Evolutionary conservation across 2,329 filamentous ascomycete species (phyloP), one percentile per base, ranked within the genome.

Genomic region (Gaeumannomyces tritici): DNA sequence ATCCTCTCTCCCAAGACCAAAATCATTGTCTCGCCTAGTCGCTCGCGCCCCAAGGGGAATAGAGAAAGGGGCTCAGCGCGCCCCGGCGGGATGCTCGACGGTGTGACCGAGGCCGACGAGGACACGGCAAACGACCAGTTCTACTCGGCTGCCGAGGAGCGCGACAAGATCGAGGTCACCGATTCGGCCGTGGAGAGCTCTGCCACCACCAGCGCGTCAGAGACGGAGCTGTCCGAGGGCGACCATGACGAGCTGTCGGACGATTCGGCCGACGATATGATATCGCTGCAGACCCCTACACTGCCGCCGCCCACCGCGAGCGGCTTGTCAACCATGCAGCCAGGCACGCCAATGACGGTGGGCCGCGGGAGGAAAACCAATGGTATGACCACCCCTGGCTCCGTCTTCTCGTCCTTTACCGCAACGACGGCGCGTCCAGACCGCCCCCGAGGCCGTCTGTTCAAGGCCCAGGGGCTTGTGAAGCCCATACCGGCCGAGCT

Each of bases 241-340:
- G 86, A 89, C 62, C 87, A 88, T n/a, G 42, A 93, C 67, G 79
- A 82, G 9, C 79, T 93, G 21, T 96, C 93, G 0, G 93, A 96
- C 72, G 93, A 96, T 71, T 95, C 91, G 0, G 83, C 91, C 78
- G 93, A 97, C 66, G 92, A 96, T 65, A 90, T 96, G 83, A 96
- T 98, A 61, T 96, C 92, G 4, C 80, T 98, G 35, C 88, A 89
- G 66, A 88, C 89, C 1, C 93, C 93, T 1, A 84, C 88, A 31
- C 77, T 97, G 21, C 87, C 90, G 1, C 86, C 89, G 29, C 86
- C 86, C 62, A 56, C 33, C 31, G 89, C 89, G 0, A 93, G 91
- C 59, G 87, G 90, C 24, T 81, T 93, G 67, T 95, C 91, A 27
- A 89, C 90, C 0, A 83, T 92, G 70, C 89, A 89, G 55, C 85